Evolutionary conservation across 208 protist species (phyloP).

Genomic region (Wallacemonas rigidus): DNA sequence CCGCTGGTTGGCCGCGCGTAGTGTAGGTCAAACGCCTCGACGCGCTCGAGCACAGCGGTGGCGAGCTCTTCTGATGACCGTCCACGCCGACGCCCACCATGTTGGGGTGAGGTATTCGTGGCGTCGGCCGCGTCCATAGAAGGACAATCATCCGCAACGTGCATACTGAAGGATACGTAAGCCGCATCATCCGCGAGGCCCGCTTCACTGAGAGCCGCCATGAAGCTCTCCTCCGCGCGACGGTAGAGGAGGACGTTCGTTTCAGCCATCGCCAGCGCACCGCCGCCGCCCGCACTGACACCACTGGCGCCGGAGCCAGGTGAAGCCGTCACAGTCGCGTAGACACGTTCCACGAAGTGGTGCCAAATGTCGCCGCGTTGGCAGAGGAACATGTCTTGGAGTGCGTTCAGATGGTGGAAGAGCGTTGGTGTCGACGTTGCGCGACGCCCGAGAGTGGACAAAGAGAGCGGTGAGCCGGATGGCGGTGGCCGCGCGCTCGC

Average conservation of each 20-base stretch:
- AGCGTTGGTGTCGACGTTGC: constrained; percentile 22
- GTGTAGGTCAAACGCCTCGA: constrained; percentile 46
- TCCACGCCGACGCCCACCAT: not conserved
- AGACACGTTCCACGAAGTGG: constrained; percentile 63
- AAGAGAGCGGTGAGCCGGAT: too few species aligned
- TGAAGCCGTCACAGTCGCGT: constrained; percentile 24
- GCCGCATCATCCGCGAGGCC: constrained; percentile 28
- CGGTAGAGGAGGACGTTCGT: constrained; percentile 19
- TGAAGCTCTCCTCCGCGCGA: constrained; percentile 34
- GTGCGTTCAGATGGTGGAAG: constrained; percentile 39
- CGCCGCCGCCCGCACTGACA: constrained; percentile 17
- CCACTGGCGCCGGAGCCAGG: not conserved
- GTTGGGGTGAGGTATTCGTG: not conserved
- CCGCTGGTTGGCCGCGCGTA: constrained; percentile 45
- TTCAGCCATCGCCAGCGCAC: not conserved
- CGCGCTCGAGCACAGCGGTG: constrained; percentile 43
- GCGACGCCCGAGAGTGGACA: too few species aligned
- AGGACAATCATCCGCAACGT: not conserved
- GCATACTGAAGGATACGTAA: constrained; percentile 10
- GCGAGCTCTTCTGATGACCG: constrained; percentile 51
- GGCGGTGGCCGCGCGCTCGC: too few species aligned
- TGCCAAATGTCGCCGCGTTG: constrained; percentile 84
- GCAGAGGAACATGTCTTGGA: constrained; percentile 80
- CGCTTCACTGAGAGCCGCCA: constrained; percentile 30
- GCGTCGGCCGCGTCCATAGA: not conserved